Evolutionary conservation across 2,329 filamentous ascomycete genomes (phyloP).

Genomic region (Phoma sp.): DNA sequence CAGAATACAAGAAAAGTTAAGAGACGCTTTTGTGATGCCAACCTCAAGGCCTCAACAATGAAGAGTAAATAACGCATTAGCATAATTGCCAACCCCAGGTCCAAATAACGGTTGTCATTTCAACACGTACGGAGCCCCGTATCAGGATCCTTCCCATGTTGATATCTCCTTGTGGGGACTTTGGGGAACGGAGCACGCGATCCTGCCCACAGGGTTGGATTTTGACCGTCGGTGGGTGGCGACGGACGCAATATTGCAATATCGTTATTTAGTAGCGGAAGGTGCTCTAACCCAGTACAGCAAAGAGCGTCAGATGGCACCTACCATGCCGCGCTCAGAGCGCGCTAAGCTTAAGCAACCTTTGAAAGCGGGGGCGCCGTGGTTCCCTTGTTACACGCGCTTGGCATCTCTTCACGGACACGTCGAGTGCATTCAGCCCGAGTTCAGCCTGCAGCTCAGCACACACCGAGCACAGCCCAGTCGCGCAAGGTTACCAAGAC

Average conservation of each 20-base stretch:
- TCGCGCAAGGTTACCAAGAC: not conserved
- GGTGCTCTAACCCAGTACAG: not conserved
- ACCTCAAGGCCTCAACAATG: not conserved
- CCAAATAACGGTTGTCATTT: conserved; percentile 3
- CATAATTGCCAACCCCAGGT: not conserved
- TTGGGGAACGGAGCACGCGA: conserved; percentile 15
- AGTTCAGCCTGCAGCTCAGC: conserved; percentile 12
- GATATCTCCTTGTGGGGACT: conserved; percentile 15
- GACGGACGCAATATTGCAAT: not conserved
- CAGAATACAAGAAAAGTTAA: conserved; percentile 12
- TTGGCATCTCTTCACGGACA: conserved; percentile 12
- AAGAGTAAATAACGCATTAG: conserved; percentile 13
- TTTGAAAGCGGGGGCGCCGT: conserved; percentile 10
- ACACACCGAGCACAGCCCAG: conserved; percentile 8
- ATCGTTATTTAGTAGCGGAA: conserved; percentile 9
- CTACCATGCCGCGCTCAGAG: conserved; percentile 4
- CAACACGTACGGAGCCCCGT: conserved; percentile 3
- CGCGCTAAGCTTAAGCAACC: conserved; percentile 4
- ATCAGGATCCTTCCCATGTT: conserved; percentile 4
- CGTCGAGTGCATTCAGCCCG: conserved; percentile 8
- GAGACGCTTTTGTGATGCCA: conserved; percentile 10
- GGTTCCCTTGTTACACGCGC: conserved; percentile 10
- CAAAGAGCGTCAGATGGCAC: conserved; percentile 12
- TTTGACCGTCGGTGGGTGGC: conserved; percentile 5
- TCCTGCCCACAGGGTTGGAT: conserved; percentile 1